These are phyloP conservation scores for Eruca vesicaria DNA, from an alignment of 441 rosid genomes.

Conservation along the genomic window DNA sequence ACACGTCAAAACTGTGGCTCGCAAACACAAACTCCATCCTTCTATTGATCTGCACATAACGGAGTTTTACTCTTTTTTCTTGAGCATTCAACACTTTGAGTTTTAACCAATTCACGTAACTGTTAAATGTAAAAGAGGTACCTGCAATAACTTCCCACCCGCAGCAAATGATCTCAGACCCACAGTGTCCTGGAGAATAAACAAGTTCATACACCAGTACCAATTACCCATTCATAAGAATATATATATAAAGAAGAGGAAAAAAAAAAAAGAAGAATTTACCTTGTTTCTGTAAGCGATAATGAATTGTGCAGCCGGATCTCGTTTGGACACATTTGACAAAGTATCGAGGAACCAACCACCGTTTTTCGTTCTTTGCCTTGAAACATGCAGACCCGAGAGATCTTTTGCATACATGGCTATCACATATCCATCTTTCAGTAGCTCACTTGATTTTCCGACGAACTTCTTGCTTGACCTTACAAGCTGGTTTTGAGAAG, in stretches of 20 bases:
- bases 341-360: constrained; percentile 93
- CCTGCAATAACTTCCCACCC: constrained; percentile 99
- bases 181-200: constrained; percentile 66
- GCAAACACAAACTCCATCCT: constrained; percentile 95
- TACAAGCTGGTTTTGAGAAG: constrained; percentile 49
- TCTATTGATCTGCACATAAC: constrained; percentile 73
- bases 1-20: constrained; percentile 95
- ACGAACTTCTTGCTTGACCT: constrained; percentile 52
- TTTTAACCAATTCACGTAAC: not conserved
- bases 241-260: not conserved
- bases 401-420: constrained; percentile 82
- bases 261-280: not conserved
- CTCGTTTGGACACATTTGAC: constrained; percentile 89
- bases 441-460: constrained; percentile 56
- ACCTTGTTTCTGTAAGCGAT: constrained; percentile 89
- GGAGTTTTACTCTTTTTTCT: constrained; percentile 10
- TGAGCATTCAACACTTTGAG: not conserved
- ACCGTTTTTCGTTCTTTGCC: constrained; percentile 95
- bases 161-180: constrained; percentile 98
- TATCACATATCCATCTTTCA: constrained; percentile 88
- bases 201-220: not conserved
- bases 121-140: constrained; percentile 24
- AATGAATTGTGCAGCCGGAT: constrained; percentile 97
- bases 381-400: constrained; percentile 72
- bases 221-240: constrained; percentile 4